phyloP scores from a whole-genome alignment of 495 filamentous ascomycete genomes.

The Peziza echinospora region DNA sequence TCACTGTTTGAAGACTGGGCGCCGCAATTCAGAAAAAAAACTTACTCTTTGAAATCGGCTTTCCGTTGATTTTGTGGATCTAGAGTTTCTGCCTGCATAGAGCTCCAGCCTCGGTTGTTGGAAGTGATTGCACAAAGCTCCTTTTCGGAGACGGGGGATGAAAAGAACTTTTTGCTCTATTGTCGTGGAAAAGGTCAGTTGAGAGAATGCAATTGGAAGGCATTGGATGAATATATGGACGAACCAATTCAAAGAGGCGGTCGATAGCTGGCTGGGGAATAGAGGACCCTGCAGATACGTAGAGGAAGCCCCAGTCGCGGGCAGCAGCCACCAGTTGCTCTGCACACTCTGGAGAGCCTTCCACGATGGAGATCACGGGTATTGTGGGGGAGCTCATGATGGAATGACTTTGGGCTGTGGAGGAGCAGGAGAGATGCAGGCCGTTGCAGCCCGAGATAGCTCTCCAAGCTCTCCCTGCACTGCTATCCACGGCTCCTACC shows the following conservation, averaged over 20 bases:
- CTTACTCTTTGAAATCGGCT: slow-evolving; percentile 87
- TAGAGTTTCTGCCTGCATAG: slow-evolving; percentile 70
- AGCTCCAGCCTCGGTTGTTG: slow-evolving; percentile 75
- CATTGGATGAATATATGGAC: slow-evolving; percentile 5
- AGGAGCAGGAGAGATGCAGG: too few species aligned
- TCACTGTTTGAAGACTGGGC: too few species aligned
- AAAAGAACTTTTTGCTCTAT: slow-evolving; percentile 66
- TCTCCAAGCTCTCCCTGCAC: too few species aligned
- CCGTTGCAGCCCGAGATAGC: too few species aligned
- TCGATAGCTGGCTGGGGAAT: slow-evolving; percentile 47
- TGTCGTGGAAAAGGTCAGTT: too few species aligned
- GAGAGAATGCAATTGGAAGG: too few species aligned
- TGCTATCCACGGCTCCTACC: too few species aligned
- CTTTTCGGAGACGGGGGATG: slow-evolving; percentile 48
- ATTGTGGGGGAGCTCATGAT: slow-evolving; percentile 25
- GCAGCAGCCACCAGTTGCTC: slow-evolving; percentile 59
- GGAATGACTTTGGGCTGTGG: too few species aligned
- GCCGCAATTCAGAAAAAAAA: too few species aligned
- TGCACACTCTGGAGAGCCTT: slow-evolving; percentile 32
- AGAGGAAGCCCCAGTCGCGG: slow-evolving; percentile 66
- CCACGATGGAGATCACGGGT: slow-evolving; percentile 61
- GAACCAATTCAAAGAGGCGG: slow-evolving; percentile 54
- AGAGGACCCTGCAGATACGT: slow-evolving; percentile 48
- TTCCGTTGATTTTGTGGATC: slow-evolving; percentile 70
- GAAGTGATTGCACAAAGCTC: slow-evolving; percentile 45